Percentiles rank a stretch among this genome's conserved stretches.
Conservation (phyloP, 2,329 filamentous ascomycete species). For the Monosporascus sp. region DNA sequence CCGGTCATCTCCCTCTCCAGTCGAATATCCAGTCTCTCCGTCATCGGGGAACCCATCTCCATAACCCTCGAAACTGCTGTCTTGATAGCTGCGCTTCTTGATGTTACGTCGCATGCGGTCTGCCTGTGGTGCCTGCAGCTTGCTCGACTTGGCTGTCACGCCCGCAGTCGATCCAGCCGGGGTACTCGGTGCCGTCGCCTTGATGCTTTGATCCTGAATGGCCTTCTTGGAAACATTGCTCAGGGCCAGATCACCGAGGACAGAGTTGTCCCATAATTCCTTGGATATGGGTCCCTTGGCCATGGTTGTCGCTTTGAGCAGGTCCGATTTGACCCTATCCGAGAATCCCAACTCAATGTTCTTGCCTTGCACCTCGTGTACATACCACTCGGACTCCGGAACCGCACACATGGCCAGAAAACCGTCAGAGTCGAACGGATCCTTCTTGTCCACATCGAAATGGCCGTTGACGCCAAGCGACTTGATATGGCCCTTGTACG, state of each 20-base stretch:
- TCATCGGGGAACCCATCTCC: conserved; percentile 68
- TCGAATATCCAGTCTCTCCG: conserved; percentile 65
- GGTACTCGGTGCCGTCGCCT: conserved; percentile 49
- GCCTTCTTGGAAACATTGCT: conserved; percentile 32
- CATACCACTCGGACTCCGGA: conserved; percentile 54
- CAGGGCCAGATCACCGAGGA: conserved; percentile 52
- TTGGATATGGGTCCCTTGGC: conserved; percentile 52
- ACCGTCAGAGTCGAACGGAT: conserved; percentile 45
- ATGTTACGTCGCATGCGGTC: conserved; percentile 58
- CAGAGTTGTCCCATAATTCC: conserved; percentile 51
- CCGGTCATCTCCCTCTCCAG: conserved; percentile 63
- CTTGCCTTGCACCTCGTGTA: conserved; percentile 47
- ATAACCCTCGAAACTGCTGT: conserved; percentile 71
- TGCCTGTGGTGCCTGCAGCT: conserved; percentile 37
- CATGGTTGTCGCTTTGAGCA: conserved; percentile 53
- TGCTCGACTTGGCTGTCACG: conserved; percentile 23
- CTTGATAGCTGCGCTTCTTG: conserved; percentile 73
- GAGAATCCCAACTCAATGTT: conserved; percentile 52
- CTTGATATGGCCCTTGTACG: conserved; percentile 66
- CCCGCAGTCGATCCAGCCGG: conserved; percentile 35
- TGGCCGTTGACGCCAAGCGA: conserved; percentile 56
- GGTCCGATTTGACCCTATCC: conserved; percentile 34
- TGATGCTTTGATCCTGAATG: conserved; percentile 37
- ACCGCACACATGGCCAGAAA: conserved; percentile 47
- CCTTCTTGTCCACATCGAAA: conserved; percentile 56